Base-by-base conservation (phyloP, 768 basidiomycete genomes). In the Lentinula edodes region DNA sequence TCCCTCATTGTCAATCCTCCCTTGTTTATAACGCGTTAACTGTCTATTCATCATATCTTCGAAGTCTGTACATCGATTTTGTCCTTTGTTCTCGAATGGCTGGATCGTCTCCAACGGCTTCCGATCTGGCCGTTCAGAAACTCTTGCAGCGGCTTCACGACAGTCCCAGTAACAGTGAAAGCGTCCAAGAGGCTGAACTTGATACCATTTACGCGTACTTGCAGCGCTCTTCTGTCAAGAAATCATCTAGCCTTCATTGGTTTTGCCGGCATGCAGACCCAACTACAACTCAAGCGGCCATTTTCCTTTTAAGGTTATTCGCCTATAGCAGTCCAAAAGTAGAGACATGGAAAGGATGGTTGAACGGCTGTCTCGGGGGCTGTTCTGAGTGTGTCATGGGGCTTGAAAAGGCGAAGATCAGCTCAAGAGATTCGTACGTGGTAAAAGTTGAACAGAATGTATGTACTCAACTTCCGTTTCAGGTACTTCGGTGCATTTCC, bases 301-400 rank as follows among this genome's bases (percentile, higher is more conserved):
- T 85, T 0, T 97, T 95, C 74, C 80, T 92, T 53, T 76, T 96
- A 41, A 84, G 93, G 55, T 73, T 97, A 42, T 88, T 90, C 69
- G 93, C 93, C 9, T 97, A 93, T 66, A 75, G 81, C 57, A 81
- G 83, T 54, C 72, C 76, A 0, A 75, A 76, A 35, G 87, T 91
- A 3, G 77, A 80, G 1, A 70, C 74, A 42, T 95, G 92, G 91
- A 84, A 85, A 71, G 71, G 70, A 16, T 79, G 75, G 62, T 70
- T 92, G 57, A 74, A 78, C 56, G 67, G 68, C 1, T 87, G 90
- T 62, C 68, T 96, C 39, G 68, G 74, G 10, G 73, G 78, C 1
- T 98, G 95, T 66, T 75, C 83, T 28, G 79, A 76, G 7, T 98
- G 95, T 69, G 87, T 90, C 4, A 79, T 83, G 62, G 80, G 78